Base-by-base conservation (phyloP, 805 yeast species). In the Pichia nakasei region DNA sequence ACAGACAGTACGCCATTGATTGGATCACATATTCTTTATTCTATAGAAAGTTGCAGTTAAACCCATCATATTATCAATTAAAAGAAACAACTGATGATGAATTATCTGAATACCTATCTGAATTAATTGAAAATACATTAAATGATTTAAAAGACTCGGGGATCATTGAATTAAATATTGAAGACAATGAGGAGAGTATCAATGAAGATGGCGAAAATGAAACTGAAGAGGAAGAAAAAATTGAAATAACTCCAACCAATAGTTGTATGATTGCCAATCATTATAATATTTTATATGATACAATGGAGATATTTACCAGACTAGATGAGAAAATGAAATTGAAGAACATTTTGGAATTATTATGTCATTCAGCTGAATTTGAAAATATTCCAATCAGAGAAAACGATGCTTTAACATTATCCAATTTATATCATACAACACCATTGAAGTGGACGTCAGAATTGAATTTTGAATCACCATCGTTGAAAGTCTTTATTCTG, bases 41-140 rank as follows among this genome's bases (percentile, higher is more conserved):
- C 55, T 93, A 86, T 62, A 70, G 94, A 50, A 69, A 97, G 41
- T 59, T 93, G 19, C 82, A 78, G 44, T 70, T 75, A 31, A 93
- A 93, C 59, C 97, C 98, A 4, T 78, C 93, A 46, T 93, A 75
- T 58, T 93, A 93, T 57, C 96, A 88, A n/a, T 73, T 86, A 8
- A 68, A 67, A 35, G 85, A 81, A 48, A 67, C 72, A 3, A 65
- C 84, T 1, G 77, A 77, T 37, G 61, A 72, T 26, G 95, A 94
- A 0, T 60, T 91, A 7, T 86, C 95, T 2, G 89, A 83, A 43
- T 86, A 72, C 59, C 64, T 93, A 35, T 88, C 97, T 0, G 96
- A 88, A 38, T 57, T 87, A 12, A 82, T 91, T 12, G 97, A 93
- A 56, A 66, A 64, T 6, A 69, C 85, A 0, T 55, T 91, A 49